Conservation (phyloP, 495 filamentous ascomycete species). For the Xylaria castorea region DNA sequence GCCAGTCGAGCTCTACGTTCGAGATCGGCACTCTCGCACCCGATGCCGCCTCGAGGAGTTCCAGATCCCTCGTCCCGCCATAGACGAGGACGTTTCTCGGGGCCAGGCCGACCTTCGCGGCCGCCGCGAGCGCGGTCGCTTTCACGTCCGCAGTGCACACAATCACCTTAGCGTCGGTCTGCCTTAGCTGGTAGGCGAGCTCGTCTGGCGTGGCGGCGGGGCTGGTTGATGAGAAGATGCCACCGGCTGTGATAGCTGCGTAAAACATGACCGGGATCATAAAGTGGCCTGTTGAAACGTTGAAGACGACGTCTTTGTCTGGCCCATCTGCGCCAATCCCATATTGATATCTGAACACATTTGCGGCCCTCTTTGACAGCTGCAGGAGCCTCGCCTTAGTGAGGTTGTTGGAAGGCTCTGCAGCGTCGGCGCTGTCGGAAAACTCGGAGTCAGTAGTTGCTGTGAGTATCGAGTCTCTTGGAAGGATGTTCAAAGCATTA, state of each 20-base stretch:
- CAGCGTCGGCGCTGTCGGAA: conserved; percentile 53
- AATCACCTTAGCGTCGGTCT: conserved; percentile 59
- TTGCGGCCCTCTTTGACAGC: conserved; percentile 52
- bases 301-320: conserved; percentile 58
- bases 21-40: conserved; percentile 33
- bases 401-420: conserved; percentile 52
- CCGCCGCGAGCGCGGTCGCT: conserved; percentile 64
- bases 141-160: conserved; percentile 58
- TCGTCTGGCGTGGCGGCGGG: conserved; percentile 51
- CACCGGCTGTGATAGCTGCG: conserved; percentile 57
- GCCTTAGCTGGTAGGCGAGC: conserved; percentile 49
- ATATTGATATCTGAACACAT: conserved; percentile 54
- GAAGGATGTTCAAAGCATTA: background rate
- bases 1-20: conserved; percentile 47
- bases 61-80: conserved; percentile 27
- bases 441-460: conserved; percentile 42
- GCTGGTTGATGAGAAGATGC: conserved; percentile 55
- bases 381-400: conserved; percentile 55
- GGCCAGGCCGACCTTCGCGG: conserved; percentile 61
- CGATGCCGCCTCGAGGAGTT: conserved; percentile 26
- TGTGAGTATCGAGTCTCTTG: background rate
- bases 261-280: conserved; percentile 56
- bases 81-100: conserved; percentile 46
- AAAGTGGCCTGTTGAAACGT: conserved; percentile 57
- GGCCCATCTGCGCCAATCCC: conserved; percentile 55